Evolutionary conservation across 2,329 filamentous ascomycete genomes (phyloP), one percentile per base, ranked within the genome.

Genomic region (Drechslerella coelobrocha): DNA sequence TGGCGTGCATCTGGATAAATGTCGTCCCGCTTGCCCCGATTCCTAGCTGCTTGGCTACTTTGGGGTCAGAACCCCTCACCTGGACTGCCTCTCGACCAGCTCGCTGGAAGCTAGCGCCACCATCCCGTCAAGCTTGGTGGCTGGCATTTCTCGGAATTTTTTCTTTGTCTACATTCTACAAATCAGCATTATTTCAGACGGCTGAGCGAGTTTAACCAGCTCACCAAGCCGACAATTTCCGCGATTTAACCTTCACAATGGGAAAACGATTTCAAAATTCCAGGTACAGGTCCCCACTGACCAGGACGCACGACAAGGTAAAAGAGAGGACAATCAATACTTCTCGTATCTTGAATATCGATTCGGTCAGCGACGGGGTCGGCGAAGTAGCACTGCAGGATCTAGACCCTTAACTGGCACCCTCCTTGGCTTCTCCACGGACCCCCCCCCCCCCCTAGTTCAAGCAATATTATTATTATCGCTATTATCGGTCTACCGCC

Each of bases 1-100:
- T 45, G 17, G 41, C 41, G 5, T 19, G 41, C 41, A 45, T n/a
- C 14, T 45, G 41, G 41, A 23, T 45, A 45, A 45, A 45, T 45
- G 19, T 45, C 41, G 41, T 45, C 41, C 41, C 41, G 41, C 19
- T 45, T n/a, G 14, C 41, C 41, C 41, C 5, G 41, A 45, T 17
- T 4, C 21, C 41, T 17, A 45, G 41, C 17, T 45, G 19, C 41
- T 45, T 19, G 41, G 14, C 19, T 8, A 45, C 19, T 14, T 19
- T 39, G 34, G 17, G 41, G 41, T 19, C 41, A 45, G 14, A 8
- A 23, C 41, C 41, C 41, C 41, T 45, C 41, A 23, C 41, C 17
- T 39, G 17, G 41, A 6, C 14, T 19, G 9, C 5, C 14, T 23
- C 8, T n/a, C 5, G 21, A n/a, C n/a, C n/a, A n/a, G n/a, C n/a